Base-by-base conservation (phyloP, 306 rosid genomes). In the Castanea crenata region DNA sequence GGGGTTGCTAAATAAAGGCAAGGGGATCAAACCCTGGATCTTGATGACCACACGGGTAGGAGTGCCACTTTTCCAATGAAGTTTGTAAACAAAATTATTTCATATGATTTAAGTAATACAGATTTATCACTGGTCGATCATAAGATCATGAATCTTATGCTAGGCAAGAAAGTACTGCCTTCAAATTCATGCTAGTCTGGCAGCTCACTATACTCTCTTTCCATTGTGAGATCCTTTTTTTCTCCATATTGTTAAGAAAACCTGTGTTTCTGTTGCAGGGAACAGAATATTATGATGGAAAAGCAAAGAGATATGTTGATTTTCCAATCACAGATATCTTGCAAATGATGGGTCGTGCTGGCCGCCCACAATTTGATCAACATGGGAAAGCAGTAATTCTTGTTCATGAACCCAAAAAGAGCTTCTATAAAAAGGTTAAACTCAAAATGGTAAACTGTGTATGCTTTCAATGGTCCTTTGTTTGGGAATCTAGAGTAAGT, bases 321-420 rank as follows among this genome's bases (percentile, higher is more conserved):
- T 94, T 94, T 80, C 99, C 99, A 69, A 94, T 94, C 87, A 94
- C 97, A 61, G 99, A 94, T 90, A 94, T 92, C 83, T 77, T 94
- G 86, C 99, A 94, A 87, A 94, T 94, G 97, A 94, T 94, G 99
- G 99, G 99, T 77, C 97, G 99, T 78, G 99, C 99, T 73, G 99
- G 99, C 44, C 95, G 97, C 65, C 99, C 99, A 70, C 99, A 94
- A 76, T 94, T 82, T 89, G 99, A 94, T 85, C 99, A 94, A 76
- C 97, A 94, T 56, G 99, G 99, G 84, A 94, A 94, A 86, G 97
- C 99, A 46, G 99, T 94, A 78, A 92, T 94, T 89, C 99, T 94
- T 80, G 99, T 94, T 85, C 99, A 94, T 85, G 99, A 94, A 86
- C 99, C 99, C 51, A 94, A 92, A 84, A 94, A 92, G 87, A 92